Conservation (phyloP, 1,284 basidiomycete species). For the Caloboletus inedulis region DNA sequence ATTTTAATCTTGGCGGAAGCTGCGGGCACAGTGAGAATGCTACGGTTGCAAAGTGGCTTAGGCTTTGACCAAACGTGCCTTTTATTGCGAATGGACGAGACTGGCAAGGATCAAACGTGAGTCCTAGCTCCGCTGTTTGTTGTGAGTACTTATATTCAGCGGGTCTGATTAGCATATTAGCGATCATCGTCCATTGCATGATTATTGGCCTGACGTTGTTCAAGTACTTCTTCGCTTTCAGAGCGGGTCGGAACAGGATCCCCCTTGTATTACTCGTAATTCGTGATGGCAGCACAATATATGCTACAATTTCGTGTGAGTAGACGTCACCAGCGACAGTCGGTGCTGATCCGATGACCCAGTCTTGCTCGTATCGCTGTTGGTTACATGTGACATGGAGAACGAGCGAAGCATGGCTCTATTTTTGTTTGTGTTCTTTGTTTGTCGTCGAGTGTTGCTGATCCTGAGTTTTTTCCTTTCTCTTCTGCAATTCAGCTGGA, state of each 20-base stretch:
- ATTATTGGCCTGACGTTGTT: conserved; percentile 9
- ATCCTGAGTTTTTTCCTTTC: background rate
- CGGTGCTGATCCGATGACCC: background rate
- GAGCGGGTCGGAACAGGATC: conserved; percentile 12
- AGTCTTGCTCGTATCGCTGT: conserved; percentile 9
- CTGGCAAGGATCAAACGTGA: conserved; percentile 9
- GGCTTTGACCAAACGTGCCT: no score
- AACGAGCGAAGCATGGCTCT: conserved; percentile 9
- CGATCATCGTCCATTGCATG: conserved; percentile 18
- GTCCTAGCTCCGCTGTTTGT: background rate
- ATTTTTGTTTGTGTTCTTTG: conserved; percentile 18
- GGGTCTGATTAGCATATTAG: conserved; percentile 11
- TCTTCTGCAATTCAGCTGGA: conserved; percentile 14
- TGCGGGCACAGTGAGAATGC: background rate
- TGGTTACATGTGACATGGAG: background rate
- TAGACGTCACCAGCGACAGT: background rate
- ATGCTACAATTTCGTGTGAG: conserved; percentile 12
- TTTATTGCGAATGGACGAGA: no score
- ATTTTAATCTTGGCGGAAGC: conserved; percentile 16
- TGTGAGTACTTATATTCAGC: background rate
- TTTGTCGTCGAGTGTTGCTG: background rate
- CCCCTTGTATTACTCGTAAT: conserved; percentile 26
- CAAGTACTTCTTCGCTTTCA: conserved; percentile 17
- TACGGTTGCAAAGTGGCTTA: background rate
- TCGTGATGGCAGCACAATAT: conserved; percentile 16